Evolutionary conservation across 2,329 filamentous ascomycete species (phyloP).

Genomic region (Microdochium bolleyi): DNA sequence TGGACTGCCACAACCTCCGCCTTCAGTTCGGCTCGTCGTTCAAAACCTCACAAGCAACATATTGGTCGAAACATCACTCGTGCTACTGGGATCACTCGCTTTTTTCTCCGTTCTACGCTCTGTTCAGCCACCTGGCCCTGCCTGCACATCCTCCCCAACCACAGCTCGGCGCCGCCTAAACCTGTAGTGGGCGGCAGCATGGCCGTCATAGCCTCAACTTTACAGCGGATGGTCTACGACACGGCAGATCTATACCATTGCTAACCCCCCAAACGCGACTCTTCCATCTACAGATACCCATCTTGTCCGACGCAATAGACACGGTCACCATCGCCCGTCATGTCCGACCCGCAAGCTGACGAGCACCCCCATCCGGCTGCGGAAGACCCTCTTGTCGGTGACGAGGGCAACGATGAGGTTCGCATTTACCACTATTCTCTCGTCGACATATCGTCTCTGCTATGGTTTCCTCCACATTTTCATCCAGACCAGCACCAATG

Average conservation of each 20-base stretch:
- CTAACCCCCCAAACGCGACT: neutral
- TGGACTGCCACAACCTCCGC: too few relatives aligned
- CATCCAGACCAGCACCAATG: neutral
- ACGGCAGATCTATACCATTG: neutral
- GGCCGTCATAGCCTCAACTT: too few relatives aligned
- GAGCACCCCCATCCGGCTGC: slow-evolving; percentile 15
- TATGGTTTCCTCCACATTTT: slow-evolving; percentile 6
- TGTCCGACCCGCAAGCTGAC: slow-evolving; percentile 20
- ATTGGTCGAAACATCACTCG: too few relatives aligned
- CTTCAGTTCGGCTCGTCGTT: too few relatives aligned
- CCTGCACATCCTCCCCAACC: too few relatives aligned
- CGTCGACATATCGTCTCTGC: slow-evolving; percentile 6
- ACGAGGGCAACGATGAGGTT: slow-evolving; percentile 40
- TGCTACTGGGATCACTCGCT: too few relatives aligned
- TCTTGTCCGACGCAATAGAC: neutral
- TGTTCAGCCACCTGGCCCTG: too few relatives aligned
- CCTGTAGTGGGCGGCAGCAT: too few relatives aligned
- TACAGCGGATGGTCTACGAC: too few relatives aligned
- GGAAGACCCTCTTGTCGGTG: slow-evolving; percentile 25
- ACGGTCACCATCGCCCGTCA: slow-evolving; percentile 3
- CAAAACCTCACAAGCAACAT: too few relatives aligned
- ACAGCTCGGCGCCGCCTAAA: too few relatives aligned
- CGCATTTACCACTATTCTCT: slow-evolving; percentile 17
- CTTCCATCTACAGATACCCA: neutral
- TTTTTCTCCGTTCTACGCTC: too few relatives aligned